Percentiles rank a stretch among this genome's conserved stretches.
Evolutionary conservation across 495 filamentous ascomycete species (phyloP).

Genomic region (Neurospora tetrasperma): DNA sequence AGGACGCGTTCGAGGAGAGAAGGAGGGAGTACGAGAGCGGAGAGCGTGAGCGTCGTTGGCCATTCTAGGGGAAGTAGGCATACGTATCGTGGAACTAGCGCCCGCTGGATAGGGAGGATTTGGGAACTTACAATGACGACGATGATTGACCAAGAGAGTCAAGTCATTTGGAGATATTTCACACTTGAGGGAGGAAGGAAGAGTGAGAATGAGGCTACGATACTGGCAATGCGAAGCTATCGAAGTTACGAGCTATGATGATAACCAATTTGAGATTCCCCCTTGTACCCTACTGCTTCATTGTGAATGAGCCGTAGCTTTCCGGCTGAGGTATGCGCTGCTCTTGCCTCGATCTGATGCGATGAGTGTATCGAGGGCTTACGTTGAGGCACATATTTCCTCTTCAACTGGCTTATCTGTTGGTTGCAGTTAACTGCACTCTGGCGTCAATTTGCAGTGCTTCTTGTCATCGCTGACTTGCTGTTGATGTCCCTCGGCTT

Average conservation of each 20-base stretch:
- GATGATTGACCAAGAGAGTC: background rate
- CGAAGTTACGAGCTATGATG: background rate
- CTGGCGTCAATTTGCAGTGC: too few species aligned
- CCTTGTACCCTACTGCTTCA: background rate
- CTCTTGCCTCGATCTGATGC: too few species aligned
- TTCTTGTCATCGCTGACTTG: too few species aligned
- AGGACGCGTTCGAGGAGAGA: slow-evolving; percentile 17
- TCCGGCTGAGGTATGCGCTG: too few species aligned
- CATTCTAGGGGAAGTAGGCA: background rate
- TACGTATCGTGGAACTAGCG: too few species aligned
- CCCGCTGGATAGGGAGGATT: background rate
- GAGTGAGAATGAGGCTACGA: background rate
- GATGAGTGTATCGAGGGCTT: too few species aligned
- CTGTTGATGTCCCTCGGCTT: too few species aligned
- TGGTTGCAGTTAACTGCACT: too few species aligned
- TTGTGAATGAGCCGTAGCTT: too few species aligned
- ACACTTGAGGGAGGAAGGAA: background rate
- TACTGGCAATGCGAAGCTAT: background rate
- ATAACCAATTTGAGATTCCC: background rate
- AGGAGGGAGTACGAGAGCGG: background rate
- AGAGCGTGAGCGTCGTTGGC: background rate
- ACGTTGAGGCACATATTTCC: too few species aligned
- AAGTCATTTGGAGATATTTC: background rate
- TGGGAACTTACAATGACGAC: background rate
- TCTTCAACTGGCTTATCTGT: too few species aligned